Evolutionary conservation across 768 basidiomycete genomes (phyloP), one percentile per base, ranked within the genome.

Genomic region (Nevesoporus exiguus): DNA sequence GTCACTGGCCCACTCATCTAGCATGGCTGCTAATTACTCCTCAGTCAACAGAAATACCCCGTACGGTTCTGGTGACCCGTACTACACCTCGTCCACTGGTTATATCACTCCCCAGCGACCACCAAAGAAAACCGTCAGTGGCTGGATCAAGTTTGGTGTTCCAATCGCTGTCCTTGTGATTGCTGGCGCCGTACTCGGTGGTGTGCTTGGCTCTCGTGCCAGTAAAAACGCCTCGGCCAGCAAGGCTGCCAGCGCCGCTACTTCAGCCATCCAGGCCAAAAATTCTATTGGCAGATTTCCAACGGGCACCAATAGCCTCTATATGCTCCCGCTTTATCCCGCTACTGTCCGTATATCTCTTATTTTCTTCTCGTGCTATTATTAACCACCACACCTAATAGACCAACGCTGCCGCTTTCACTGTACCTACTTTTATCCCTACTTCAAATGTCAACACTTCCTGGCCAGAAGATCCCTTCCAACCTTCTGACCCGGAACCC

Each of bases 391-490:
- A 10, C 42, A 29, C 42, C 22, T 31, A 46, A 54, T 60, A 93
- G 88, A 93, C 90, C 39, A 86, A 91, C 64, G 73, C 82, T 11
- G 88, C 86, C 29, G 82, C 79, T 9, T 93, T 84, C 69, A 80
- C 81, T 17, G 64, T 73, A 0, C 90, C 93, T 14, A 89, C 90
- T 3, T 90, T 94, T 67, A 73, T 79, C 48, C 65, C 82, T 0
- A 76, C 85, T 21, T 80, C 77, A 50, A 70, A 77, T 50, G 57
- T 76, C 24, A 68, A 74, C 39, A 67, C 82, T 56, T 70, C 82
- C 7, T 98, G 94, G 94, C 93, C 93, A 4, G 61, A 74, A 45
- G 96, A 98, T 68, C 66, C 90, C 7, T 91, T 85, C 68, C 67
- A 82, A 41, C 88, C 93, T 19, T 65, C 81, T 34, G 84, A 69